Conservation (phyloP, 345 rosid species). For the Boechera retrofracta region DNA sequence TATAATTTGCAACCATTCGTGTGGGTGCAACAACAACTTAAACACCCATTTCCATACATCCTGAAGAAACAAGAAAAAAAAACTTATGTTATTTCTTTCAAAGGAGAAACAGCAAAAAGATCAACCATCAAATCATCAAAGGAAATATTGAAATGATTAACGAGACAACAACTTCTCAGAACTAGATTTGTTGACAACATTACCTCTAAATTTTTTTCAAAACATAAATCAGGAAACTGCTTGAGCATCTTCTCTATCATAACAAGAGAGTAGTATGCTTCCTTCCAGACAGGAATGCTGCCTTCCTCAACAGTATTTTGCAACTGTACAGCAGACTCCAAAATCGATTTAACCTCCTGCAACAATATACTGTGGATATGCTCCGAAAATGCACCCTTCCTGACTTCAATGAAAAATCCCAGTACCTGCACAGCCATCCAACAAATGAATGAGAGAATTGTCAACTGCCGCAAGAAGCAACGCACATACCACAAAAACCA, state of each 20-base stretch:
- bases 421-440: constrained; percentile 58
- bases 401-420: constrained; percentile 73
- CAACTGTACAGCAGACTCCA: constrained; percentile 53
- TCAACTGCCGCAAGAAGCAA: constrained; percentile 44
- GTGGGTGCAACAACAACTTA: constrained; percentile 75
- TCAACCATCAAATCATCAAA: background rate
- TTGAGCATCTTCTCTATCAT: constrained; percentile 80
- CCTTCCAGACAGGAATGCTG: constrained; percentile 67
- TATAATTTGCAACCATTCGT: constrained; percentile 63
- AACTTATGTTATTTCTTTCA: background rate
- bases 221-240: constrained; percentile 49
- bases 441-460: background rate
- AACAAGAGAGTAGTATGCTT: constrained; percentile 76
- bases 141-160: background rate
- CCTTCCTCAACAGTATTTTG: constrained; percentile 51
- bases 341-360: constrained; percentile 51
- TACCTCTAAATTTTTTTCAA: constrained; percentile 64
- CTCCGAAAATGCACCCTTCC: constrained; percentile 51
- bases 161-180: background rate
- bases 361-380: constrained; percentile 40
- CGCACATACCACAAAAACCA: no score
- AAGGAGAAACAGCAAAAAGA: background rate
- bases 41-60: constrained; percentile 66
- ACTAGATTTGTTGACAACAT: background rate
- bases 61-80: constrained; percentile 44